Base-by-base conservation (phyloP, 257 asterid genomes). In the Echium plantagineum region DNA sequence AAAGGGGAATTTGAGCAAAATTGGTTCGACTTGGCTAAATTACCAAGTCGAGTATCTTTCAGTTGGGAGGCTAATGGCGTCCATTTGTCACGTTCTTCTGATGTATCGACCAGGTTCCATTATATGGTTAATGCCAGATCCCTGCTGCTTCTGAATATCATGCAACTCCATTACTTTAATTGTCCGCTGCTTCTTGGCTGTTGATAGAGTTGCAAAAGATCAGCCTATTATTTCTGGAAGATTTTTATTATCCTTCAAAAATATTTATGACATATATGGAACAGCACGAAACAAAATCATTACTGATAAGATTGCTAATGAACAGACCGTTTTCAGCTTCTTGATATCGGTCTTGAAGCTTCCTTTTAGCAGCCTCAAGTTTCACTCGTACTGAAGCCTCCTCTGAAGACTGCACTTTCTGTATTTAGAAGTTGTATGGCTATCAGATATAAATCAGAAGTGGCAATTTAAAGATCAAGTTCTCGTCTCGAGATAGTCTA, bases 281-380 rank as follows among this genome's bases (percentile, higher is more conserved):
- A 42, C 49, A 0, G 49, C 49, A 42, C 20, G 57, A 53, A 17
- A 12, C 10, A 42, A 42, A 42, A 42, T 7, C 5, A 42, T 42
- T 42, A 42, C 17, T 3, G 20, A 32, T 57, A 58, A 32, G 51
- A 30, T 16, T 12, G 3, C 12, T 10, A n/a, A 48, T 7, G 28
- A 67, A 77, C 94, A 52, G 67, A 87, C 98, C 96, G 13, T 87
- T 87, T 67, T 83, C 90, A 46, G 82, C 96, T 79, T 85, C 96
- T 71, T 79, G 96, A 69, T 87, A 87, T 10, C 96, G 89, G 63
- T 90, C 95, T 6, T 90, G 98, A 30, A 90, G 95, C 76, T 90
- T 90, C 87, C 98, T 85, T 62, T 90, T 87, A 9, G 96, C 80
- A 16, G 81, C 86, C 77, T 90, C 98, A 12, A 90, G 59, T 55